Evolutionary conservation across 345 rosid genomes (phyloP).

Genomic region (Bruguiera sexangula): DNA sequence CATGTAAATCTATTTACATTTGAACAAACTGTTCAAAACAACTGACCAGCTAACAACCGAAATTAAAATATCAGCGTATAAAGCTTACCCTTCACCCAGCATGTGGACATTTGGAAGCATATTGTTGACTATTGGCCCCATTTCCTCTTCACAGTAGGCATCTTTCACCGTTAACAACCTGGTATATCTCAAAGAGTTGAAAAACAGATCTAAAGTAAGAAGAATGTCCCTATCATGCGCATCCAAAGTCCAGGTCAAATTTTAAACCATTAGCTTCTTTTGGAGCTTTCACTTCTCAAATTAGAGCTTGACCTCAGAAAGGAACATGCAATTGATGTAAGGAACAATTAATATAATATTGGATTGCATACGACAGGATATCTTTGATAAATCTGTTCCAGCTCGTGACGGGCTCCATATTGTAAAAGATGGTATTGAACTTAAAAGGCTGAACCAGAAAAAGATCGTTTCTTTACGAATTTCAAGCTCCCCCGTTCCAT

Average conservation of each 20-base stretch:
- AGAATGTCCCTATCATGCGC: conserved; percentile 2
- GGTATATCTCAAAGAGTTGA: conserved; percentile 21
- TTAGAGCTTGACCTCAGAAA: conserved; percentile 4
- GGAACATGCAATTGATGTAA: background rate
- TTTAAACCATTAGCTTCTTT: conserved; percentile 5
- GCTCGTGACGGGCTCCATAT: background rate
- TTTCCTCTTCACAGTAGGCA: conserved; percentile 55
- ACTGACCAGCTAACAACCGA: too few species aligned
- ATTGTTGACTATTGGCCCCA: conserved; percentile 43
- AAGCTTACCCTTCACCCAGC: conserved; percentile 80
- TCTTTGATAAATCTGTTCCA: too few species aligned
- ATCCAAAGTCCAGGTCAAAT: background rate
- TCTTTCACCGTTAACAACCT: conserved; percentile 80
- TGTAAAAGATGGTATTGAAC: background rate
- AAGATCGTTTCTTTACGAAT: background rate
- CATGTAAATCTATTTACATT: background rate
- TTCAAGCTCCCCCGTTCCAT: background rate
- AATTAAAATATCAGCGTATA: background rate
- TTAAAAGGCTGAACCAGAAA: conserved; percentile 1
- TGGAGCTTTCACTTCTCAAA: background rate
- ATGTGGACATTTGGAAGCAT: conserved; percentile 58
- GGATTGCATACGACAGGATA: too few species aligned
- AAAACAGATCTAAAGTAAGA: conserved; percentile 15
- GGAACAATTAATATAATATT: background rate
- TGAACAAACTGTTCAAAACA: too few species aligned